Percentiles rank a stretch among this genome's conserved stretches.
These are phyloP conservation scores for Cytospora chrysosperma DNA, from an alignment of 2,329 filamentous ascomycete genomes.

Conservation along the genomic window DNA sequence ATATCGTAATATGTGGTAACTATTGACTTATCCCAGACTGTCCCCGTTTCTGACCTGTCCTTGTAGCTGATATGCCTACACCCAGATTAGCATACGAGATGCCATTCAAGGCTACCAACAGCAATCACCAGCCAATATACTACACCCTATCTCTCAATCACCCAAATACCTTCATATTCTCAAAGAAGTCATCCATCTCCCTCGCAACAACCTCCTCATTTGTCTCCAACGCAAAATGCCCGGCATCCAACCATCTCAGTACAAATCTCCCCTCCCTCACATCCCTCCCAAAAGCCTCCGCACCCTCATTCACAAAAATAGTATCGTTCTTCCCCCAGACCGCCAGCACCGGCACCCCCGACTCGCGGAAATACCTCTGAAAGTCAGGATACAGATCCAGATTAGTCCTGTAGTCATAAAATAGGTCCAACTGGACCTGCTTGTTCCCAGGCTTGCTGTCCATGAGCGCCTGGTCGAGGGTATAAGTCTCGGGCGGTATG, in stretches of 20 bases:
- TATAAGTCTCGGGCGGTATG: constrained; percentile 46
- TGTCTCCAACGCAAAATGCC: constrained; percentile 52
- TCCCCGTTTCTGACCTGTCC: no score
- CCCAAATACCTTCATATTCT: constrained; percentile 20
- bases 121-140: not conserved
- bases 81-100: no score
- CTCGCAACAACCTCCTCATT: constrained; percentile 34
- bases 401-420: constrained; percentile 58
- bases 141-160: not conserved
- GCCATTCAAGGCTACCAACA: no score
- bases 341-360: constrained; percentile 52
- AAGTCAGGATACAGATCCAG: constrained; percentile 52
- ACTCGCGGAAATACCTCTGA: constrained; percentile 53
- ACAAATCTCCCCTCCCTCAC: constrained; percentile 41
- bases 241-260: constrained; percentile 51
- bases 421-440: constrained; percentile 55
- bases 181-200: constrained; percentile 32
- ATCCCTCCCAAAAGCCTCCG: constrained; percentile 54
- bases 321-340: constrained; percentile 59
- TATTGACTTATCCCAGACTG: not conserved
- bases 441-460: constrained; percentile 46
- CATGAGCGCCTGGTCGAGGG: constrained; percentile 50
- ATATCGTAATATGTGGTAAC: not conserved
- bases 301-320: constrained; percentile 50
- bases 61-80: not conserved